Base-by-base conservation (phyloP, 805 yeast species). In the Ascoidea asiatica region DNA sequence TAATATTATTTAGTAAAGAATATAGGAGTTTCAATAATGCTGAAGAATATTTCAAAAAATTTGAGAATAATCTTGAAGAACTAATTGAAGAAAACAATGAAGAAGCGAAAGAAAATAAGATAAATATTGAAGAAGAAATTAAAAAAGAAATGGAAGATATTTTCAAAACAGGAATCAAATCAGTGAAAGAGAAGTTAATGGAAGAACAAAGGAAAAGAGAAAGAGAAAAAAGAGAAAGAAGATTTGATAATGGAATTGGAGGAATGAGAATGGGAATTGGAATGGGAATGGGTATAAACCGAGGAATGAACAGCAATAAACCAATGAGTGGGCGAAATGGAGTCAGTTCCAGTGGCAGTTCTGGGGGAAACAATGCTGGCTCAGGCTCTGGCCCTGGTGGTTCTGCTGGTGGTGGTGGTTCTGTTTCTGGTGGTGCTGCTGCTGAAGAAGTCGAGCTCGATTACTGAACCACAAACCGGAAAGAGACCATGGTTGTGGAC, bases 11-110 rank as follows among this genome's bases (percentile, higher is more conserved):
- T 15, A 29, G 4, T 15, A 15, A 29, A 29, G 15, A 29, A 11
- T 29, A 29, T 15, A 3, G 15, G 35, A 29, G 15, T 8, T 15
- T 29, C 8, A 29, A 8, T 29, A 29, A 8, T 2, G 35, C 15
- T 29, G 35, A 29, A 11, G 35, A 29, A 29, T 29, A 11, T 11
- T 11, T 29, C 35, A 29, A 29, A 29, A 29, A 8, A 8, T 29
- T 29, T 29, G 35, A 29, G 15, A 8, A 8, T 11, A 15, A 11
- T 29, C 15, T 11, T 29, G 35, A 29, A 29, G 4, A 29, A 3
- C 8, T 11, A 29, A 29, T 65, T 50, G 62, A 67, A 3, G 57
- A 56, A 44, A 63, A 57, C 47, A 51, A 63, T 4, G 42, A 52
- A 1, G 48, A 62, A 19, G 44, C 60, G 21, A 50, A 48, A 20